A percentile compares a stretch with the other conserved stretches of the same genome.
phyloP scores from a whole-genome alignment of 192 early-diverging fungal genomes.

The Podila horticola region DNA sequence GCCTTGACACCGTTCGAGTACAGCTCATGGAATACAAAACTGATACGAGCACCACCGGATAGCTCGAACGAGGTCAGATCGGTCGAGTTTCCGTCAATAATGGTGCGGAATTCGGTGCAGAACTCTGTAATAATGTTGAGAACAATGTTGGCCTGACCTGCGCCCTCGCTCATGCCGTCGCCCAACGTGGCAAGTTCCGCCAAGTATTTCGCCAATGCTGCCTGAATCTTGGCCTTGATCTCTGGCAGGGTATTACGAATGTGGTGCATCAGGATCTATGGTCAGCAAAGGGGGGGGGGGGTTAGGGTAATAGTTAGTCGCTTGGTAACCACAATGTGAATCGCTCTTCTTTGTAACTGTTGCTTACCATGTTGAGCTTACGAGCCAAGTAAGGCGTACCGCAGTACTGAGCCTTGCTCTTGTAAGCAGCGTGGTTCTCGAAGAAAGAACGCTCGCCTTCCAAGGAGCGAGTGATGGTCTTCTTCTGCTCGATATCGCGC shows the following conservation, averaged over 20 bases:
- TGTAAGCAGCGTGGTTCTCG: constrained; percentile 94
- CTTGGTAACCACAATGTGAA: no score
- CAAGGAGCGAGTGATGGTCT: constrained; percentile 87
- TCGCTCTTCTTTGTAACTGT: no score
- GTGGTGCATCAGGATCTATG: constrained; percentile 98
- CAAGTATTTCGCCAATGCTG: constrained; percentile 85
- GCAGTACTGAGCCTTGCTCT: constrained; percentile 98
- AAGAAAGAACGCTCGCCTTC: constrained; percentile 94
- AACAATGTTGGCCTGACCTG: constrained; percentile 85
- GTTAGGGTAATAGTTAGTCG: no score
- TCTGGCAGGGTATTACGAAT: constrained; percentile 98
- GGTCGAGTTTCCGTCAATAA: constrained; percentile 95
- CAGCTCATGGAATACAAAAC: constrained; percentile 99
- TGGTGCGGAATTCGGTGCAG: constrained; percentile 94
- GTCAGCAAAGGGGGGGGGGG: no score
- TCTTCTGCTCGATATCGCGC: constrained; percentile 95
- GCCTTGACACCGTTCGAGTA: constrained; percentile 90
- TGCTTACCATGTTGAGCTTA: constrained; percentile 90
- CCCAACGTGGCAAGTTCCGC: constrained; percentile 90
- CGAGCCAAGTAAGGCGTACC: constrained; percentile 99
- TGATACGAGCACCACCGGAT: constrained; percentile 97
- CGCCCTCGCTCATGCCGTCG: constrained; percentile 88
- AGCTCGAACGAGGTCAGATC: constrained; percentile 96
- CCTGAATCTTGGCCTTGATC: constrained; percentile 97
- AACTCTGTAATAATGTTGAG: constrained; percentile 99